phyloP scores from a whole-genome alignment of 192 early-diverging fungal species.

The Coemansia sp. region DNA sequence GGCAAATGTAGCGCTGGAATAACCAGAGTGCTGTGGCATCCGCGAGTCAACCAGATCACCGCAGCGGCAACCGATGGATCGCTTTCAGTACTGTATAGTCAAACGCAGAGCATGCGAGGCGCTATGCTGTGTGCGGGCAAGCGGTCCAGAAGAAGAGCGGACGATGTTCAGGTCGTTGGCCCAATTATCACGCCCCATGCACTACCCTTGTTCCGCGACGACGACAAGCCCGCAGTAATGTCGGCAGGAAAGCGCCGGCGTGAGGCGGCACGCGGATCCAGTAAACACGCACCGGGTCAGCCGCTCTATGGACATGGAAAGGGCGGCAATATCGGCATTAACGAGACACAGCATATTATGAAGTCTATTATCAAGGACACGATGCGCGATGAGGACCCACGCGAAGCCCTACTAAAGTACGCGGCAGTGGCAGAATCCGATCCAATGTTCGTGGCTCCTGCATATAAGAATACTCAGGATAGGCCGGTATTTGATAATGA shows the following conservation, averaged over 20 bases:
- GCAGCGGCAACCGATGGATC: conserved; percentile 76
- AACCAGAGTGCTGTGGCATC: conserved; percentile 78
- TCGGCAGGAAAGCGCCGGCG: conserved; percentile 68
- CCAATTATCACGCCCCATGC: conserved; percentile 89
- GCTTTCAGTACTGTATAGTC: conserved; percentile 78
- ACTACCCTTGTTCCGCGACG: conserved; percentile 84
- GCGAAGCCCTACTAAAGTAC: conserved; percentile 89
- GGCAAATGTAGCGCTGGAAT: conserved; percentile 36
- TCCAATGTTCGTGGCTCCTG: conserved; percentile 84
- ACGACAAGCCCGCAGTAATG: conserved; percentile 52
- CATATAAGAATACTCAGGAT: conserved; percentile 79
- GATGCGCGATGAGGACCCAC: conserved; percentile 85
- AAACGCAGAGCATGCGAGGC: conserved; percentile 67
- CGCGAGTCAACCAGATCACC: conserved; percentile 85
- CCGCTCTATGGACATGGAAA: conserved; percentile 80
- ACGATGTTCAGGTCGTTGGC: conserved; percentile 24
- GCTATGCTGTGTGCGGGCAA: conserved; percentile 71
- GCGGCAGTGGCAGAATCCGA: conserved; percentile 78
- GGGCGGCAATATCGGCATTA: conserved; percentile 86
- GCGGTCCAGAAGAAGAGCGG: not conserved
- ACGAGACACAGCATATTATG: conserved; percentile 84
- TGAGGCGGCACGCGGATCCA: conserved; percentile 69
- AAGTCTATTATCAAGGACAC: conserved; percentile 75
- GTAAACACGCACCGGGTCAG: conserved; percentile 63
- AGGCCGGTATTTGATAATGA: conserved; percentile 66